These are phyloP conservation scores for Dillenia turbinata DNA, from an alignment of 164 flowering plant genomes.

Conservation along the genomic window DNA sequence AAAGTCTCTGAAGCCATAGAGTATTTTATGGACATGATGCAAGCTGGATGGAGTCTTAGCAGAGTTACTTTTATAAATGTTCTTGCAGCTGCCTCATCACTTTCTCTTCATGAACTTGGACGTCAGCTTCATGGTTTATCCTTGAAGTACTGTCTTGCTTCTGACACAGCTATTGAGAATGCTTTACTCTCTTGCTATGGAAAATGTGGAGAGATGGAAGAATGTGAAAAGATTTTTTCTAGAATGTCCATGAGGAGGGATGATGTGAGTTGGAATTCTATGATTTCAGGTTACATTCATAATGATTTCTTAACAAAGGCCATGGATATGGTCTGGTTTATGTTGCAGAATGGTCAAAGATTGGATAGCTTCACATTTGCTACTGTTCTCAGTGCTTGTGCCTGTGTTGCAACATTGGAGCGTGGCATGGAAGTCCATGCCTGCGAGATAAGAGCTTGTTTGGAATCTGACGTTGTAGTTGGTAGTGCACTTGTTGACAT, in stretches of 20 bases:
- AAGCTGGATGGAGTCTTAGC: constrained; percentile 54
- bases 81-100: constrained; percentile 62
- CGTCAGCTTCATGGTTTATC: constrained; percentile 67
- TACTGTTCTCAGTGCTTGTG: constrained; percentile 92
- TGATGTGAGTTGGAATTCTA: constrained; percentile 81
- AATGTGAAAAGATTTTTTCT: constrained; percentile 60
- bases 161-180: constrained; percentile 56
- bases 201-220: constrained; percentile 58
- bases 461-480: constrained; percentile 76
- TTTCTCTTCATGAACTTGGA: constrained; percentile 37
- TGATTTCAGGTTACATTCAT: constrained; percentile 83
- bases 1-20: constrained; percentile 36
- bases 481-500: constrained; percentile 90
- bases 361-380: constrained; percentile 77
- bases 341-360: constrained; percentile 68
- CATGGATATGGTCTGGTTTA: constrained; percentile 66
- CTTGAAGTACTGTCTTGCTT: constrained; percentile 34
- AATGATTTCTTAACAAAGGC: constrained; percentile 66
- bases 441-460: constrained; percentile 54
- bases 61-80: constrained; percentile 67
- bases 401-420: constrained; percentile 75
- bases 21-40: constrained; percentile 58
- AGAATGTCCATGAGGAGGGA: constrained; percentile 68
- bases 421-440: constrained; percentile 94
- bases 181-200: constrained; percentile 79